Conservation (phyloP, 495 filamentous ascomycete genomes). For the Neurospora sp. region DNA sequence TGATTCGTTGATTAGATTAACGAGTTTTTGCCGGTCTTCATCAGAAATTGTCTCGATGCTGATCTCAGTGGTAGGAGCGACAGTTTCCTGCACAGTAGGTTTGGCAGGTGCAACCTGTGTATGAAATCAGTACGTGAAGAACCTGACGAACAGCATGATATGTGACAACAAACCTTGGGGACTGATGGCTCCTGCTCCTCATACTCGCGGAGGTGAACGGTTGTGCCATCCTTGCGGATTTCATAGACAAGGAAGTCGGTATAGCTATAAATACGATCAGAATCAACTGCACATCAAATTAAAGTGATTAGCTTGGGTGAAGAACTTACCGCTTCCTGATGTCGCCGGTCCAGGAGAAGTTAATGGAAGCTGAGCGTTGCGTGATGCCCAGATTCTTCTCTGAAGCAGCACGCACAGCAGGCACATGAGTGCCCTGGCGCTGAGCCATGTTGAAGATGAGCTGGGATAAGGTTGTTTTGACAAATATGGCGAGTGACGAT, state of each 20-base stretch:
- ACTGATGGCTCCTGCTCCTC: conserved; percentile 33
- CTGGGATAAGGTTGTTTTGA: background rate
- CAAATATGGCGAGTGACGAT: background rate
- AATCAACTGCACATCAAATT: background rate
- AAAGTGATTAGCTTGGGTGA: background rate
- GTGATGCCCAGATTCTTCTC: conserved; percentile 30
- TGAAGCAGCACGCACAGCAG: conserved; percentile 21
- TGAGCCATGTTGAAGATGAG: conserved; percentile 11
- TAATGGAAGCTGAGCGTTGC: conserved; percentile 21
- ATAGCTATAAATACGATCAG: conserved; percentile 44
- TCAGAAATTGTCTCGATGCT: conserved; percentile 6
- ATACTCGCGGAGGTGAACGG: conserved; percentile 60
- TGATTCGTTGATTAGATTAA: conserved; percentile 12
- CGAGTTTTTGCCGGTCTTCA: conserved; percentile 15
- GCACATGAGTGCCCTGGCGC: conserved; percentile 21
- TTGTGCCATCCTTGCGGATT: conserved; percentile 66
- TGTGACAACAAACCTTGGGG: conserved; percentile 19
- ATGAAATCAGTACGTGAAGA: background rate
- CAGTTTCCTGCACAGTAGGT: background rate
- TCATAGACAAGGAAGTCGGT: conserved; percentile 96
- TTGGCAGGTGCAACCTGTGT: background rate
- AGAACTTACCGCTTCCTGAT: conserved; percentile 27
- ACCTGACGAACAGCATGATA: background rate
- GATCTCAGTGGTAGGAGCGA: background rate
- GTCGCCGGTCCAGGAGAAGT: conserved; percentile 27